Percentiles rank a stretch among this genome's conserved stretches.
phyloP scores from a whole-genome alignment of 208 protist species.

The Wallacemonas sp. region DNA sequence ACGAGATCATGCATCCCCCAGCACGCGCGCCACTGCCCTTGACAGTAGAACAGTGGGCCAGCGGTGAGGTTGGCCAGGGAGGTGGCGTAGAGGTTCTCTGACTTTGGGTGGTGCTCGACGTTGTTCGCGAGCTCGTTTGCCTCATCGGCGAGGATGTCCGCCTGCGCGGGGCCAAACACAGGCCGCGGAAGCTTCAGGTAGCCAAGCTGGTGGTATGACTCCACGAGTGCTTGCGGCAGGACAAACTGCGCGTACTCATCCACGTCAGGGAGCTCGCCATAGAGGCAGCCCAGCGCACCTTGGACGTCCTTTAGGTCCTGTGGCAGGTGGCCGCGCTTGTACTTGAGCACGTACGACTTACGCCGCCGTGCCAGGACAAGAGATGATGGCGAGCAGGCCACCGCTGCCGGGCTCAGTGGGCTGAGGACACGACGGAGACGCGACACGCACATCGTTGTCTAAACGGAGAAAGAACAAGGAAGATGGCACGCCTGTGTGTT shows the following conservation, averaged over 20 bases:
- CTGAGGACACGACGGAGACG: no score
- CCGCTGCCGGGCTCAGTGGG: no score
- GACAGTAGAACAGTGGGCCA: conserved; percentile 85
- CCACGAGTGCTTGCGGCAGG: conserved; percentile 54
- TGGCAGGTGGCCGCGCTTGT: conserved; percentile 70
- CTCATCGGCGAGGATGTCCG: conserved; percentile 81
- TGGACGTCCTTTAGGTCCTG: conserved; percentile 82
- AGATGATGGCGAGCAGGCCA: not conserved
- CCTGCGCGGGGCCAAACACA: conserved; percentile 64
- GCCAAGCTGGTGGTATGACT: conserved; percentile 76
- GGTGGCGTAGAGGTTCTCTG: conserved; percentile 78
- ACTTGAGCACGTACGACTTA: conserved; percentile 87
- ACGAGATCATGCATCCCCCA: conserved; percentile 90
- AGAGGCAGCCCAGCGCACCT: conserved; percentile 82
- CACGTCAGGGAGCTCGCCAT: conserved; percentile 78
- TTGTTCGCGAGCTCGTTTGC: conserved; percentile 84
- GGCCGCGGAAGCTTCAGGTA: conserved; percentile 72
- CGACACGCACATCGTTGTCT: not conserved
- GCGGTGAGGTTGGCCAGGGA: conserved; percentile 71
- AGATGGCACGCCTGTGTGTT: not conserved
- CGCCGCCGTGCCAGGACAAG: conserved; percentile 16
- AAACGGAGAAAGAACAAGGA: not conserved
- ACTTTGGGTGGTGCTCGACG: conserved; percentile 82
- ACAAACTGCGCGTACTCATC: conserved; percentile 87
- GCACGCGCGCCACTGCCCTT: conserved; percentile 78